A percentile compares a stretch with the other conserved stretches of the same genome.
These are phyloP conservation scores for Elsinoe batatas DNA, from an alignment of 2,329 filamentous ascomycete species.

Conservation along the genomic window DNA sequence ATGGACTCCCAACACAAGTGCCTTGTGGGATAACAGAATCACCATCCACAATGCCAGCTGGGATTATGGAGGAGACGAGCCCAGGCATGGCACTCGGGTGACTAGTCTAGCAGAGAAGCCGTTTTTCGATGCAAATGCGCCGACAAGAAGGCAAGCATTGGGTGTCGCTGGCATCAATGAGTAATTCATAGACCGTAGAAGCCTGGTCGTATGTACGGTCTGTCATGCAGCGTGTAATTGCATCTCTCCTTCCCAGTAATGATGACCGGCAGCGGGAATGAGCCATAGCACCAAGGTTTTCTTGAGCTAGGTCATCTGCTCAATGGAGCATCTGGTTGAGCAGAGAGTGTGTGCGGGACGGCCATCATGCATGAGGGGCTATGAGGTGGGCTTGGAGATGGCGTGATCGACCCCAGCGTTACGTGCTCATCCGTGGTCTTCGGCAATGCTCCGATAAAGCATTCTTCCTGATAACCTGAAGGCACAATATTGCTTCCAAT, in stretches of 20 bases:
- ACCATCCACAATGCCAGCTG: conserved; percentile 66
- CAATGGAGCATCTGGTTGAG: too few relatives aligned
- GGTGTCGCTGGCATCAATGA: conserved; percentile 43
- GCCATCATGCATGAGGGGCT: too few relatives aligned
- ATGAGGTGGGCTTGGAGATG: background rate
- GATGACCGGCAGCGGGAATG: background rate
- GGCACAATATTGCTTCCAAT: too few relatives aligned
- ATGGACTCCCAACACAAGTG: conserved; percentile 58
- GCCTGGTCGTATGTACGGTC: too few relatives aligned
- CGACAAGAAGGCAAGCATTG: conserved; percentile 56
- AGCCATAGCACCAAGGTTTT: too few relatives aligned
- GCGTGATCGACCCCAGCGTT: conserved; percentile 6
- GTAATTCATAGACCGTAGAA: background rate
- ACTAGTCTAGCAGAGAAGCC: conserved; percentile 63
- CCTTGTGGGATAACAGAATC: conserved; percentile 64
- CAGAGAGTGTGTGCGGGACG: too few relatives aligned
- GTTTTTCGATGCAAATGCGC: conserved; percentile 54
- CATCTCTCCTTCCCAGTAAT: too few relatives aligned
- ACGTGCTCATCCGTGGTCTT: background rate
- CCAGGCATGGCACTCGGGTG: conserved; percentile 62
- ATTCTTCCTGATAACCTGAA: too few relatives aligned
- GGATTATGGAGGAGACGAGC: conserved; percentile 59
- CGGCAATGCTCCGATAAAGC: too few relatives aligned
- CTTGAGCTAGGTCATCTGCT: too few relatives aligned
- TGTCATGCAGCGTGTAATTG: background rate